These are phyloP conservation scores for Pichia sp. DNA, from an alignment of 1,139 yeast species.

Conservation along the genomic window DNA sequence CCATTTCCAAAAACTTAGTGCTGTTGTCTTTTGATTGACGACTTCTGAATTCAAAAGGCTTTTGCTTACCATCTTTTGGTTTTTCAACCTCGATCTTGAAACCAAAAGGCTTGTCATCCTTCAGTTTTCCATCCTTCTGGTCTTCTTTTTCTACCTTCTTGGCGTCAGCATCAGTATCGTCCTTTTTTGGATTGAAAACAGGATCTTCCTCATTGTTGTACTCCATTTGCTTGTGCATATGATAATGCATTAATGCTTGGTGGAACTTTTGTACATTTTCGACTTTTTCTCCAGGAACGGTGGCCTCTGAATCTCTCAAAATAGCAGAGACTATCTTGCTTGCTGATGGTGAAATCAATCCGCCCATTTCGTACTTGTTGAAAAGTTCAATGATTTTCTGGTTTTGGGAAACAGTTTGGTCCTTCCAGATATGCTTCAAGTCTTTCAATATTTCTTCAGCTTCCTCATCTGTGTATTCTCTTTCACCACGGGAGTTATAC, in stretches of 20 bases:
- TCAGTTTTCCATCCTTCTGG: not conserved
- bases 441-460: slow-evolving; percentile 23
- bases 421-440: slow-evolving; percentile 28
- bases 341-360: slow-evolving; percentile 30
- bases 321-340: slow-evolving; percentile 27
- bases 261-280: slow-evolving; percentile 31
- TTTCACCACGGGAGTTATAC: slow-evolving; percentile 22
- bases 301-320: slow-evolving; percentile 24
- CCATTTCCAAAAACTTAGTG: slow-evolving; percentile 16
- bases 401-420: slow-evolving; percentile 21
- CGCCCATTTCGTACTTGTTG: slow-evolving; percentile 30
- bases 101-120: slow-evolving; percentile 15
- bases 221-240: slow-evolving; percentile 26
- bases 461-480: slow-evolving; percentile 28
- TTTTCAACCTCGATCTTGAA: slow-evolving; percentile 17
- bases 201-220: slow-evolving; percentile 18
- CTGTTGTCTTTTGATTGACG: slow-evolving; percentile 17
- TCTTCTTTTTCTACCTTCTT: slow-evolving; percentile 5
- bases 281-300: slow-evolving; percentile 29
- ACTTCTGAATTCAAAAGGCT: slow-evolving; percentile 18
- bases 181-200: slow-evolving; percentile 16
- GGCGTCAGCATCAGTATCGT: slow-evolving; percentile 2
- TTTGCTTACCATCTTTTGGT: slow-evolving; percentile 11
- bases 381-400: slow-evolving; percentile 23
- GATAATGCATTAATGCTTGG: slow-evolving; percentile 29